Conservation (phyloP, 2,329 filamentous ascomycete genomes). For the Colletotrichum euphorbiae region DNA sequence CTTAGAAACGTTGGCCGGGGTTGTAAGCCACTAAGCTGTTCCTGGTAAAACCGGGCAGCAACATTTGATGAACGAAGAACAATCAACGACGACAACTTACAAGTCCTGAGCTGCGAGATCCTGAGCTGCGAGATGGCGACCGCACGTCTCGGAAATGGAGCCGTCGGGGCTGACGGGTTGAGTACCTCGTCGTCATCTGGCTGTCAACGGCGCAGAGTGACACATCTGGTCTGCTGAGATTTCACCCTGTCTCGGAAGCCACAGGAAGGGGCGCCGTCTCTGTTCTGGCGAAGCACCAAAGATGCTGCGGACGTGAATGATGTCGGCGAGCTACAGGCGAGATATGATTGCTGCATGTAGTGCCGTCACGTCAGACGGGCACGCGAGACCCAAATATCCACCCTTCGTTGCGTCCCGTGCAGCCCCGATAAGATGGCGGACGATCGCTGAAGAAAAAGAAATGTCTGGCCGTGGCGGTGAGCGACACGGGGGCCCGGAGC, state of each 20-base stretch:
- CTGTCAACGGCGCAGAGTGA: slow-evolving; percentile 13
- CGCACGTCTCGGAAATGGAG: slow-evolving; percentile 1
- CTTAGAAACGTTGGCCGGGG: not conserved
- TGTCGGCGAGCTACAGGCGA: slow-evolving; percentile 34
- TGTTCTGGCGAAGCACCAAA: not conserved
- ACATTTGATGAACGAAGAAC: slow-evolving; percentile 31
- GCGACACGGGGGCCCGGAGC: not conserved
- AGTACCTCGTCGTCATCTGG: slow-evolving; percentile 24
- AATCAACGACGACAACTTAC: slow-evolving; percentile 17
- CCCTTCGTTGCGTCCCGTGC: not conserved
- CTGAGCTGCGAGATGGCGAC: slow-evolving; percentile 6
- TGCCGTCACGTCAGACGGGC: slow-evolving; percentile 23
- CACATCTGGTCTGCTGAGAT: slow-evolving; percentile 10
- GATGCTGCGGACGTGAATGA: not conserved
- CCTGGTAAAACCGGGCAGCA: slow-evolving; percentile 17
- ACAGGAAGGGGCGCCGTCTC: slow-evolving; percentile 18
- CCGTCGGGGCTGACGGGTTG: slow-evolving; percentile 11
- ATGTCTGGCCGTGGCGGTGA: slow-evolving; percentile 11
- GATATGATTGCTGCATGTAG: slow-evolving; percentile 19
- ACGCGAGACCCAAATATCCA: slow-evolving; percentile 14
- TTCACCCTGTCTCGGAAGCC: slow-evolving; percentile 29
- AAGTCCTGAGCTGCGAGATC: not conserved
- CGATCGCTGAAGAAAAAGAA: slow-evolving; percentile 27
- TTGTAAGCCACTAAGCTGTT: slow-evolving; percentile 14
- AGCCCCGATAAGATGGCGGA: slow-evolving; percentile 10